Base-by-base conservation (phyloP, 2,329 filamentous ascomycete genomes). In the Botrytis aclada region DNA sequence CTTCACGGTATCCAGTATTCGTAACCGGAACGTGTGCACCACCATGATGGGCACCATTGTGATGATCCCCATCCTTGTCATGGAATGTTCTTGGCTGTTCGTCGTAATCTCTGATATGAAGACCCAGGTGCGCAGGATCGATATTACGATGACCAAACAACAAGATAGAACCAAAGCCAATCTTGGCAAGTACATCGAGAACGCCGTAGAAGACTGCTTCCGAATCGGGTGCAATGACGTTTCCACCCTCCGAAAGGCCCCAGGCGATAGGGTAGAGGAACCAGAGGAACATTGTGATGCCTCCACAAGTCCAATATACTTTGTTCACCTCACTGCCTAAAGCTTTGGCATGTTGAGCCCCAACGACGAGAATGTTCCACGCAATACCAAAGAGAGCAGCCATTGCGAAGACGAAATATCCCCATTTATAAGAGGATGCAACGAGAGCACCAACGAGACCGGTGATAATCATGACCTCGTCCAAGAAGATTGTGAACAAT, bases 161-260 rank as follows among this genome's bases (percentile, higher is more conserved):
- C 1, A 93, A 84, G 0, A 91, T 78, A 20, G 84, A 83, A 25
- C 88, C 88, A 75, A 92, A 92, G 14, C 87, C 83, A 0, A 89
- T 88, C 82, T 92, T 92, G 10, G 90, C 86, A 4, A 91, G 74
- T 8, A 92, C 81, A 74, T 93, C 90, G 0, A 93, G 84, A 4
- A 92, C 82, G 60, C 90, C 89, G 78, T 93, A 93, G 79, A 92
- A 45, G 87, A 91, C 82, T 18, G 89, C 88, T 78, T 93, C 90
- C 0, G 87, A 88, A 78, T 93, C 90, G 0, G 89, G 87, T 3
- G 89, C 81, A 69, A 92, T 90, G 75, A 90, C 81, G 76, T 92
- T 92, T 18, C 88, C 89, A 45, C 89, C 89, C 80, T 92, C 89
- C 61, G 82, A 84, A 3, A 91, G 77, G 72, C 88, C 89, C 88